A percentile compares a stretch with the other conserved stretches of the same genome.
phyloP scores from a whole-genome alignment of 2,329 filamentous ascomycete species.

The Cryphonectria parasitica region DNA sequence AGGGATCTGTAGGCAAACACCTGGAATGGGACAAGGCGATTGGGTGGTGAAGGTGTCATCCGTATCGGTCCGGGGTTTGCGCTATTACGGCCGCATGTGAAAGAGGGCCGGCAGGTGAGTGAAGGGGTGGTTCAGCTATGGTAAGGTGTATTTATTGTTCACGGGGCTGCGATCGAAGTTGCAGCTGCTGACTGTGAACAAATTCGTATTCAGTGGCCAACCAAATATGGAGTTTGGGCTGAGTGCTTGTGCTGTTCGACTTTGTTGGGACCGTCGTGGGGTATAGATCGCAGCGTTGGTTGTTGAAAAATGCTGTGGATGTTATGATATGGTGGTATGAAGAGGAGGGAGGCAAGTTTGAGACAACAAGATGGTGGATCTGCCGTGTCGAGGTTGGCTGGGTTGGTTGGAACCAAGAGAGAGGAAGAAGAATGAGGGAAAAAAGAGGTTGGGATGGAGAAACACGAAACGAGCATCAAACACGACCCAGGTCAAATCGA shows the following conservation, averaged over 20 bases:
- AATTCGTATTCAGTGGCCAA: slow-evolving; percentile 7
- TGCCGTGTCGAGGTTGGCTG: neutral
- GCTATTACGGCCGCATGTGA: neutral
- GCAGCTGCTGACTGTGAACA: neutral
- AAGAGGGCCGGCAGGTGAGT: neutral
- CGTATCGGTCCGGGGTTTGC: neutral
- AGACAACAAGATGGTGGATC: neutral
- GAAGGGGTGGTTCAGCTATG: neutral
- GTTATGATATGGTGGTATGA: neutral
- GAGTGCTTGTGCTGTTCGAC: neutral
- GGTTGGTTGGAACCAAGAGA: neutral
- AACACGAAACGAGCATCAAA: slow-evolving; percentile 1
- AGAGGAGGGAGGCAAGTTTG: neutral
- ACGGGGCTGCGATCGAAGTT: neutral
- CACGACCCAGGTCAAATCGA: neutral
- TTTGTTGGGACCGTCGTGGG: neutral
- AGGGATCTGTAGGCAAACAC: slow-evolving; percentile 3
- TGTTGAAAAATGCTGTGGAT: neutral
- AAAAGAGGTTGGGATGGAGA: neutral
- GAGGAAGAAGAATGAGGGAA: neutral
- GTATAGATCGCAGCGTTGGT: neutral
- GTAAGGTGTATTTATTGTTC: neutral
- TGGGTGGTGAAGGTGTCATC: neutral
- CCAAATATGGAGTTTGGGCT: neutral
- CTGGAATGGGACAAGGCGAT: neutral